phyloP scores from a whole-genome alignment of 169 alveolate genomes.

The Toxoplasma gondii region DNA sequence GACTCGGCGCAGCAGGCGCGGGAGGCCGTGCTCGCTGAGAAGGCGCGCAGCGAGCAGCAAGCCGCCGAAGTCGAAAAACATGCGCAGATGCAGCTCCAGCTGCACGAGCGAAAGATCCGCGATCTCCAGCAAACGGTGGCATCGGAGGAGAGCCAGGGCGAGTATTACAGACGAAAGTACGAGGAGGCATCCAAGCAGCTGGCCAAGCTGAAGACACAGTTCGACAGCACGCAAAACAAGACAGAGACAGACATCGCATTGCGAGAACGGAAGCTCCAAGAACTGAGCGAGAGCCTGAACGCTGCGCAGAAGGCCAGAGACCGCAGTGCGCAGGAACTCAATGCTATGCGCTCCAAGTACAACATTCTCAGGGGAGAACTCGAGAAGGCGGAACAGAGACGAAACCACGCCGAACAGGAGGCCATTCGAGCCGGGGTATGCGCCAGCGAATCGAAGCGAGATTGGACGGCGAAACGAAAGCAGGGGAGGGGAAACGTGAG shows the following conservation, averaged over 20 bases:
- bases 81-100: slow-evolving; percentile 42
- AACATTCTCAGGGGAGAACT: slow-evolving; percentile 7
- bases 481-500: background rate
- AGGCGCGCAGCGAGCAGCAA: slow-evolving; percentile 23
- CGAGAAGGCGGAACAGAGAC: slow-evolving; percentile 31
- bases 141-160: slow-evolving; percentile 43
- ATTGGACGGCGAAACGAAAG: background rate
- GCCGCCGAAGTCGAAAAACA: slow-evolving; percentile 45
- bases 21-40: slow-evolving; percentile 30
- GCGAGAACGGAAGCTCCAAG: background rate
- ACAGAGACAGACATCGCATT: slow-evolving; percentile 36
- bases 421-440: slow-evolving; percentile 19
- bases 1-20: slow-evolving; percentile 43
- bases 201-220: slow-evolving; percentile 14
- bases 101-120: slow-evolving; percentile 52
- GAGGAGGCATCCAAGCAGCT: slow-evolving; percentile 46
- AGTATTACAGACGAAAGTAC: slow-evolving; percentile 2
- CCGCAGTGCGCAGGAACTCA: background rate
- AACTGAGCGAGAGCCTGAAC: background rate
- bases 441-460: background rate
- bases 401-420: slow-evolving; percentile 1
- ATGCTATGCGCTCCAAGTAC: background rate
- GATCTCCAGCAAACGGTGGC: slow-evolving; percentile 62
- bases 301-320: slow-evolving; percentile 15
- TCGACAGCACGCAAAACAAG: slow-evolving; percentile 10